phyloP scores from a whole-genome alignment of 352 stramenopile genomes.

The Elongisporangium undulatum region DNA sequence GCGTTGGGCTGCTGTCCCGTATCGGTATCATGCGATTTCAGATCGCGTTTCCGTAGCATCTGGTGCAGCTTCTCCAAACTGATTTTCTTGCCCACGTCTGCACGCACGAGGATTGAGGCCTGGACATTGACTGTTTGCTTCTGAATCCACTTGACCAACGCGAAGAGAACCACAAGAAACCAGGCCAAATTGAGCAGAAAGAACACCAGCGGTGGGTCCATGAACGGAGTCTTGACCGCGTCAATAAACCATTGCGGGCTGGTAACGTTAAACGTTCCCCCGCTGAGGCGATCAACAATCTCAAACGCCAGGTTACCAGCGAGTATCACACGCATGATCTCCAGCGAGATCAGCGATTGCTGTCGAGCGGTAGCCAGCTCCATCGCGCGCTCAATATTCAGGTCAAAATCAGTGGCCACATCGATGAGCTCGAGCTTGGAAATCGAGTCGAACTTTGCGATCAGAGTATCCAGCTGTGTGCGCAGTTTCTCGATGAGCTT shows the following conservation, averaged over 20 bases:
- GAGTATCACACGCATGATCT: slow-evolving; percentile 92
- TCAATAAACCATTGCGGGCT: slow-evolving; percentile 83
- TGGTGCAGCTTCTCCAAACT: slow-evolving; percentile 34
- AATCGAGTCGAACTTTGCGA: slow-evolving; percentile 89
- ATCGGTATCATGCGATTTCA: slow-evolving; percentile 36
- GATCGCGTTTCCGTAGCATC: slow-evolving; percentile 31
- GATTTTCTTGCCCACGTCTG: slow-evolving; percentile 67
- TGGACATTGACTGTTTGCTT: slow-evolving; percentile 54
- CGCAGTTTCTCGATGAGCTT: slow-evolving; percentile 92
- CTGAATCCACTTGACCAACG: slow-evolving; percentile 37
- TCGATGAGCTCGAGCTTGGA: slow-evolving; percentile 86
- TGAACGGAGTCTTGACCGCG: slow-evolving; percentile 66
- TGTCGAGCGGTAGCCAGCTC: slow-evolving; percentile 61
- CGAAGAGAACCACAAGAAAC: slow-evolving; percentile 60
- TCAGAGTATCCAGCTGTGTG: slow-evolving; percentile 90
- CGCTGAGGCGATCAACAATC: slow-evolving; percentile 93
- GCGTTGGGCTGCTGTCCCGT: slow-evolving; percentile 18
- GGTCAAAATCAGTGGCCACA: slow-evolving; percentile 84
- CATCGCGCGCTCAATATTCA: slow-evolving; percentile 86
- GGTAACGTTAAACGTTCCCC: slow-evolving; percentile 87
- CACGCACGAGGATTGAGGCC: slow-evolving; percentile 87
- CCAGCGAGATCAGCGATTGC: slow-evolving; percentile 58
- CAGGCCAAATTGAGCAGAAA: slow-evolving; percentile 76
- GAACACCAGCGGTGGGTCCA: slow-evolving; percentile 60
- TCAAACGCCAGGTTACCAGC: slow-evolving; percentile 93